Evolutionary conservation across 2,329 filamentous ascomycete genomes (phyloP).

Genomic region (Penicillium hordei): DNA sequence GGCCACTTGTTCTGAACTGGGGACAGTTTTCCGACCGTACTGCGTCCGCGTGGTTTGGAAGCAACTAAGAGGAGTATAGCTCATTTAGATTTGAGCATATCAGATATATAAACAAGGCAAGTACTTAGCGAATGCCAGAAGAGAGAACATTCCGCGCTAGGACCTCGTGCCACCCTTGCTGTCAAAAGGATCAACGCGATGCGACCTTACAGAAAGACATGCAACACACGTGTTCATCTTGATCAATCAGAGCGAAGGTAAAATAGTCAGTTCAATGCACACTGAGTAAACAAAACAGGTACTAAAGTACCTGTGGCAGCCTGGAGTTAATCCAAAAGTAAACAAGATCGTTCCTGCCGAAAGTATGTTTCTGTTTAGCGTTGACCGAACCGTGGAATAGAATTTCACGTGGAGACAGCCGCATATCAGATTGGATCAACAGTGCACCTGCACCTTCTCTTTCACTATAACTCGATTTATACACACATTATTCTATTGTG

Average conservation of each 20-base stretch:
- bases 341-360: slow-evolving; percentile 4
- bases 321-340: not conserved
- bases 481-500: not conserved
- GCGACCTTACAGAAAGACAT: slow-evolving; percentile 8
- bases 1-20: slow-evolving; percentile 1
- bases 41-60: slow-evolving; percentile 19
- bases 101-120: not conserved
- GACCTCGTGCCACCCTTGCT: slow-evolving; percentile 9
- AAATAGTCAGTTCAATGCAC: not conserved
- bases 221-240: slow-evolving; percentile 3
- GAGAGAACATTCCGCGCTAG: not conserved
- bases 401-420: slow-evolving; percentile 14
- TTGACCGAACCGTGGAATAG: not conserved
- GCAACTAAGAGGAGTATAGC: not conserved
- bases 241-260: not conserved
- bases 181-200: not conserved
- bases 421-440: slow-evolving; percentile 15
- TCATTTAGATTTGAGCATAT: not conserved
- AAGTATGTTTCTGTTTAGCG: not conserved
- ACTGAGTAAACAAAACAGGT: not conserved
- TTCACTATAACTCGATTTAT: not conserved
- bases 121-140: not conserved
- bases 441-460: not conserved
- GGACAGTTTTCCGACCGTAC: slow-evolving; percentile 12
- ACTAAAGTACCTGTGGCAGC: not conserved